phyloP scores from a whole-genome alignment of 345 rosid species.

The Melaleuca quinquenervia region DNA sequence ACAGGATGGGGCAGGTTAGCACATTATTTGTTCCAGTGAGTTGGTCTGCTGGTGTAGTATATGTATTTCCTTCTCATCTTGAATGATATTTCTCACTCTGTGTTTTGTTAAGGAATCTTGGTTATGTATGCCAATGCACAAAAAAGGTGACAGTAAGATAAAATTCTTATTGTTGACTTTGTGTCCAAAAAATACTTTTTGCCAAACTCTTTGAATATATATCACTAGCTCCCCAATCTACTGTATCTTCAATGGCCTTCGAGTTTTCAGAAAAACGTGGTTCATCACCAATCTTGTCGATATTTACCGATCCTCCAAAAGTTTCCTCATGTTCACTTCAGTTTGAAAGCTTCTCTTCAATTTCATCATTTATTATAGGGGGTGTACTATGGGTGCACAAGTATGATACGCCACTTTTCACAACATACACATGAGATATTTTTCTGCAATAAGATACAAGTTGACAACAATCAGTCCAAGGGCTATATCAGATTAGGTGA shows the following conservation, averaged over 20 bases:
- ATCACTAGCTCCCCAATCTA: constrained; percentile 15
- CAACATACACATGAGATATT: background rate
- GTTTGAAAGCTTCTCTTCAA: constrained; percentile 26
- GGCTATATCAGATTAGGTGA: background rate
- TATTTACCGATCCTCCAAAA: constrained; percentile 3
- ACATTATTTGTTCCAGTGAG: background rate
- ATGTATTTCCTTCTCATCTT: constrained; percentile 18
- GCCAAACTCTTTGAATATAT: background rate
- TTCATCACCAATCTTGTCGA: constrained; percentile 15
- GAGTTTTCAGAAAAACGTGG: constrained; percentile 14
- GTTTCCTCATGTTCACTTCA: constrained; percentile 12
- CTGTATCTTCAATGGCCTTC: constrained; percentile 15
- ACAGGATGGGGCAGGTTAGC: no score
- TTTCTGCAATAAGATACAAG: background rate
- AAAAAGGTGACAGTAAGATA: background rate
- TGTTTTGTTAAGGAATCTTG: background rate
- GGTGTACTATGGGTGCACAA: constrained; percentile 92
- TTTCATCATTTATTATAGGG: constrained; percentile 48
- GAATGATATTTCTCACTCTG: constrained; percentile 21
- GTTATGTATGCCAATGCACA: background rate
- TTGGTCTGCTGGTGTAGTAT: constrained; percentile 25
- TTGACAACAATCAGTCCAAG: background rate
- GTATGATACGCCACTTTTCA: background rate
- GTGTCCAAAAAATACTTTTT: constrained; percentile 33
- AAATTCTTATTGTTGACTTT: background rate